These are phyloP conservation scores for Syzygium aqueum DNA, from an alignment of 345 rosid genomes.

Conservation along the genomic window DNA sequence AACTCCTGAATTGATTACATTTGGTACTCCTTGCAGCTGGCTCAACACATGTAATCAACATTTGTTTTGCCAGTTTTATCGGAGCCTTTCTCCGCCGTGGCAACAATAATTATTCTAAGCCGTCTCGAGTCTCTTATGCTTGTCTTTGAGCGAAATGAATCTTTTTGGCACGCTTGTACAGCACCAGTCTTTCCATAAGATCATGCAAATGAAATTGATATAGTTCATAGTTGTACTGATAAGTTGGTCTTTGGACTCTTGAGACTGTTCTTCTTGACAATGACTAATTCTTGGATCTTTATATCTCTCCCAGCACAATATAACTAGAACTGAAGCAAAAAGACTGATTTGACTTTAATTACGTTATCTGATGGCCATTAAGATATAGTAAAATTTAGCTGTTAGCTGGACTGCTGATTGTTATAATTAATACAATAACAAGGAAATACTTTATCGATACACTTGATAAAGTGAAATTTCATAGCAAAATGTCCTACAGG, in stretches of 20 bases:
- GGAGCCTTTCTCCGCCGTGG: not conserved
- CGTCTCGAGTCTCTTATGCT: not conserved
- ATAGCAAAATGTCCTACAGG: not conserved
- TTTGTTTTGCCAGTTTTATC: not conserved
- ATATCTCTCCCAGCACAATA: not conserved
- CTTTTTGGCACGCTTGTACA: not conserved
- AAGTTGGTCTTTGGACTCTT: not conserved
- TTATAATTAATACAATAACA: not conserved
- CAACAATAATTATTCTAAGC: fast-evolving
- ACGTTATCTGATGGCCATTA: not conserved
- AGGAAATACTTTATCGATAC: not conserved
- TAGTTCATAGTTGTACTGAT: not conserved
- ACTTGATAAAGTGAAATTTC: not conserved
- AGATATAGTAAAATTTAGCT: not conserved
- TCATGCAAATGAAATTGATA: not conserved
- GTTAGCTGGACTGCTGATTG: not conserved
- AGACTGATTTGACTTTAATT: not conserved
- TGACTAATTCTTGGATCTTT: not conserved
- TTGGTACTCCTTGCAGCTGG: not conserved
- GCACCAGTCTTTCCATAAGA: not conserved
- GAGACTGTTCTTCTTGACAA: not conserved
- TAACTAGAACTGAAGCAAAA: not conserved
- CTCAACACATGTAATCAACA: not conserved
- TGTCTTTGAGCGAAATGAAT: not conserved
- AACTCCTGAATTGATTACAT: not conserved